Evolutionary conservation across 2,329 filamentous ascomycete species (phyloP).

Genomic region (Cladophialophora immunda): DNA sequence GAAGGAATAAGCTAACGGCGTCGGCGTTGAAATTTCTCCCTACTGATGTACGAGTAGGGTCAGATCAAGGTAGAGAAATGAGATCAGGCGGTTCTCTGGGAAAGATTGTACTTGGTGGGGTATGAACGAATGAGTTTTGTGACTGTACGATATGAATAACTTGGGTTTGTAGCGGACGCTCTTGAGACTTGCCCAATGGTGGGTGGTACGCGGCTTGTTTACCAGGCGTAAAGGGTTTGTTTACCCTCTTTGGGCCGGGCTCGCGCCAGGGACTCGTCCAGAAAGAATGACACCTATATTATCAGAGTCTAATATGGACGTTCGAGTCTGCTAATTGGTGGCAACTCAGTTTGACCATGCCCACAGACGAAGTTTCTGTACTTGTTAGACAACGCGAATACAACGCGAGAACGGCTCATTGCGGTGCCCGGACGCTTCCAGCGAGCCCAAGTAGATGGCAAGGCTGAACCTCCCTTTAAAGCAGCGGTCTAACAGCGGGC

Average conservation of each 20-base stretch:
- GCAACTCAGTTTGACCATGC: background rate
- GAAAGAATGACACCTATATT: background rate
- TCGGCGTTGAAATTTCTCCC: background rate
- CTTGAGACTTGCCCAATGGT: background rate
- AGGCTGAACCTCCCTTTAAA: constrained; percentile 17
- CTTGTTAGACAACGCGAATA: background rate
- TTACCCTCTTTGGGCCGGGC: background rate
- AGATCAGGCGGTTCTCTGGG: background rate
- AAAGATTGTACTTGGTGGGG: background rate
- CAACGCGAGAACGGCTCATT: constrained; percentile 2
- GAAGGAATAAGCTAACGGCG: constrained; percentile 31
- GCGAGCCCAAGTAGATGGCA: background rate
- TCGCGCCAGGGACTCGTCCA: background rate
- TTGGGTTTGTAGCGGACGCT: constrained; percentile 1
- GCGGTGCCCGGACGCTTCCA: background rate
- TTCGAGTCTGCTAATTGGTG: background rate
- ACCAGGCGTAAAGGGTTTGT: background rate
- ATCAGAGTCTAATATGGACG: background rate
- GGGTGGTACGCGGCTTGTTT: background rate
- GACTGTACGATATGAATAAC: constrained; percentile 15
- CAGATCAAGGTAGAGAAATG: background rate
- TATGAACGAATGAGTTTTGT: background rate
- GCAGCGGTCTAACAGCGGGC: constrained; percentile 8
- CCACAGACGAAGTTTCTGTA: background rate
- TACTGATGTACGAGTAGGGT: background rate